Evolutionary conservation across 2,329 filamentous ascomycete species (phyloP).

Genomic region (Albifimbria verrucaria): DNA sequence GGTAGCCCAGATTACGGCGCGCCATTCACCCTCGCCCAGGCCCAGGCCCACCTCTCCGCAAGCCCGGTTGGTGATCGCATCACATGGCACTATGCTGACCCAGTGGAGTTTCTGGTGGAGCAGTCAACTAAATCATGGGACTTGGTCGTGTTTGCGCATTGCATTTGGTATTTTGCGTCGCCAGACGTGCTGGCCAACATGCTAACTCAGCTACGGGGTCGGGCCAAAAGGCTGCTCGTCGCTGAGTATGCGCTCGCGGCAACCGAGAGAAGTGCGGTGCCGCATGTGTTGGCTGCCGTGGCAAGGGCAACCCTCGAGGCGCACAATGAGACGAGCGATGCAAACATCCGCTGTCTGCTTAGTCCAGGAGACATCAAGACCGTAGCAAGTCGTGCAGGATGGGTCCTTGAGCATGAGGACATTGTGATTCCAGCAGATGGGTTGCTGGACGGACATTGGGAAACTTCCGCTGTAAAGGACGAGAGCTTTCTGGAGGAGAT

Average conservation of each 20-base stretch:
- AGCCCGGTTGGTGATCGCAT: constrained; percentile 38
- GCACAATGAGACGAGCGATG: constrained; percentile 29
- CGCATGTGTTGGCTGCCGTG: constrained; percentile 51
- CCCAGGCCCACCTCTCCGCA: constrained; percentile 40
- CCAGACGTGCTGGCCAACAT: constrained; percentile 21
- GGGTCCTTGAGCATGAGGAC: constrained; percentile 31
- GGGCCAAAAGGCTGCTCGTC: constrained; percentile 14
- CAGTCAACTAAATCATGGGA: constrained; percentile 31
- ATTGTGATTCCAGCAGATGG: constrained; percentile 32
- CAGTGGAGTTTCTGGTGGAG: constrained; percentile 27
- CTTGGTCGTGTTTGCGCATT: constrained; percentile 46
- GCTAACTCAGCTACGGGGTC: constrained; percentile 16
- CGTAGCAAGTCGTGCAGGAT: constrained; percentile 32
- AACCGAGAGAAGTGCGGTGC: constrained; percentile 30
- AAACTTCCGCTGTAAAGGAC: constrained; percentile 31
- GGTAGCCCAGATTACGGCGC: constrained; percentile 45
- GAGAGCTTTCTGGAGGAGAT: constrained; percentile 28
- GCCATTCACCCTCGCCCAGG: constrained; percentile 46
- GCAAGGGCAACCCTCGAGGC: constrained; percentile 40
- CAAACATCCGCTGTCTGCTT: constrained; percentile 47
- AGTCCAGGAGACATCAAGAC: constrained; percentile 36
- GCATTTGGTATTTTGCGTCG: constrained; percentile 51
- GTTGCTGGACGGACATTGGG: constrained; percentile 45
- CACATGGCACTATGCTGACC: constrained; percentile 37
- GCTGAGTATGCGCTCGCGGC: constrained; percentile 30